phyloP scores from a whole-genome alignment of 176 grass and related monocot genomes.

The Musa itinerans region DNA sequence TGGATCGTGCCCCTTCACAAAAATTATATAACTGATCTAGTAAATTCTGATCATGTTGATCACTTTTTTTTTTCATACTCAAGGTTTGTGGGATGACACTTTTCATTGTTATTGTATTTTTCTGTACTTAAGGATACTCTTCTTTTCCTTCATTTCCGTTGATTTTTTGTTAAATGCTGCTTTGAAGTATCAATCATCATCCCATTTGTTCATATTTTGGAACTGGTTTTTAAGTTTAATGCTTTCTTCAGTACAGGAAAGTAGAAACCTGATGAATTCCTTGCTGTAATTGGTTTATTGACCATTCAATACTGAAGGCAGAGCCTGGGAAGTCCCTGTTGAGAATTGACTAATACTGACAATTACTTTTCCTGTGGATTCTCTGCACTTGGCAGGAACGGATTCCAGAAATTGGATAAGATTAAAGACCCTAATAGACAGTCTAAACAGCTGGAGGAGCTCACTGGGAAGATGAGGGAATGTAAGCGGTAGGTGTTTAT shows the following conservation, averaged over 20 bases:
- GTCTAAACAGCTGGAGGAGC: conserved; percentile 84
- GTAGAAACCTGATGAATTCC: neutral
- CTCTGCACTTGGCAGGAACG: conserved; percentile 50
- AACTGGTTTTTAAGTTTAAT: neutral
- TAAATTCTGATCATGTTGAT: neutral
- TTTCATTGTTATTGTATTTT: neutral
- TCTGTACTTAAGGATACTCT: neutral
- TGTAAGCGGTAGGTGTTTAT: conserved; percentile 59
- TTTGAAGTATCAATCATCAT: neutral
- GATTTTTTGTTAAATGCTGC: neutral
- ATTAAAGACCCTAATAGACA: conserved; percentile 94
- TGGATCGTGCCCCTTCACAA: too few species aligned
- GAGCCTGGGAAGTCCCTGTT: neutral
- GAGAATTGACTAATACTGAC: neutral
- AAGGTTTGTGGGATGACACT: neutral
- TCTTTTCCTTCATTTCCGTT: neutral
- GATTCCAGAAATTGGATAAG: conserved; percentile 98
- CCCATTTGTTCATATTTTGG: neutral
- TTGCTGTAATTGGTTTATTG: neutral
- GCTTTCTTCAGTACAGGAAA: neutral
- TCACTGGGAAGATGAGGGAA: conserved; percentile 91
- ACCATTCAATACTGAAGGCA: neutral
- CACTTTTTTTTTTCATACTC: neutral
- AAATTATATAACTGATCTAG: too few species aligned
- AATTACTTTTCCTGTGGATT: neutral